phyloP scores from a whole-genome alignment of 2,329 filamentous ascomycete genomes.

The Grosmannia clavigera region DNA sequence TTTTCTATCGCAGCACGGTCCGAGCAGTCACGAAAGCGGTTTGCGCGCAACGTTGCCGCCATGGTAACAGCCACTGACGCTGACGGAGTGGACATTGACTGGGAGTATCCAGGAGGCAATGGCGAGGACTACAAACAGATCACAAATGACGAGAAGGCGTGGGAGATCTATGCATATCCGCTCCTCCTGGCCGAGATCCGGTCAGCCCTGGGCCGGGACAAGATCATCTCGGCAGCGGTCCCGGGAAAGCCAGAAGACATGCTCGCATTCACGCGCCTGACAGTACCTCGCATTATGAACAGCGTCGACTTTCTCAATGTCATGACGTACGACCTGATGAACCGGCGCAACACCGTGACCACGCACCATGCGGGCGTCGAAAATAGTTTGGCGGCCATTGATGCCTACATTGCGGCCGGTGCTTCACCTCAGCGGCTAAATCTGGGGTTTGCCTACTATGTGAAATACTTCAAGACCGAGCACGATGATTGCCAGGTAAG shows the following conservation, averaged over 20 bases:
- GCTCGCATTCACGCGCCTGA: slow-evolving; percentile 49
- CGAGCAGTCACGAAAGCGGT: slow-evolving; percentile 38
- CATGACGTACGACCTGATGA: slow-evolving; percentile 64
- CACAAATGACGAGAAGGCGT: slow-evolving; percentile 44
- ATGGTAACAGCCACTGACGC: slow-evolving; percentile 51
- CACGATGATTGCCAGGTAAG: slow-evolving; percentile 22
- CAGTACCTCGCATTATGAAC: slow-evolving; percentile 44
- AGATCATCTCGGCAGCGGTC: slow-evolving; percentile 54
- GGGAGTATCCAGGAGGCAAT: slow-evolving; percentile 53
- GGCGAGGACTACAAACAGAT: slow-evolving; percentile 54
- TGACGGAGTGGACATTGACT: slow-evolving; percentile 57
- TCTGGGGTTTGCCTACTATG: slow-evolving; percentile 56
- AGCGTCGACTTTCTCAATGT: slow-evolving; percentile 56
- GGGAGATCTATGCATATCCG: slow-evolving; percentile 51
- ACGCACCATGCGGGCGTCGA: slow-evolving; percentile 50
- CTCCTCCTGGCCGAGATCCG: slow-evolving; percentile 47
- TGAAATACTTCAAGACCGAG: slow-evolving; percentile 51
- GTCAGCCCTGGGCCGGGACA: slow-evolving; percentile 40
- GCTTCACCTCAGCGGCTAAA: slow-evolving; percentile 44
- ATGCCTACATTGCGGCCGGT: slow-evolving; percentile 47
- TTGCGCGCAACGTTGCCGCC: slow-evolving; percentile 49
- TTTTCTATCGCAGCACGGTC: slow-evolving; percentile 46
- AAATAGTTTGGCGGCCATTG: slow-evolving; percentile 40
- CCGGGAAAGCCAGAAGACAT: slow-evolving; percentile 52
- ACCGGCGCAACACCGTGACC: slow-evolving; percentile 54